phyloP scores from a whole-genome alignment of 495 filamentous ascomycete species.

The Aspergillus baeticus region DNA sequence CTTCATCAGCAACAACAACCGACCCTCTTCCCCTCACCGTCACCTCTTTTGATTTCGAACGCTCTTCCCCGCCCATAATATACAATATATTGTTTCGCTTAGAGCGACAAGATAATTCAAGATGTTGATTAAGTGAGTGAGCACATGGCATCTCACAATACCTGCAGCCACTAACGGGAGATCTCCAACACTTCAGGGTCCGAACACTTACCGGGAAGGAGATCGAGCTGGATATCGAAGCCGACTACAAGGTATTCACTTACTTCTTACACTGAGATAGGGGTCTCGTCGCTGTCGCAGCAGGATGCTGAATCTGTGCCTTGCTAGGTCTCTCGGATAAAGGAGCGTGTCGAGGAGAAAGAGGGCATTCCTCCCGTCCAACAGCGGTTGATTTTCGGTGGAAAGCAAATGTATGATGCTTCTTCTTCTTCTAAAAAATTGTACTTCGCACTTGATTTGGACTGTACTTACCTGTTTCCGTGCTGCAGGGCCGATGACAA shows the following conservation, averaged over 20 bases:
- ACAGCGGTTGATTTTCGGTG: constrained; percentile 92
- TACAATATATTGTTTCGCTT: background rate
- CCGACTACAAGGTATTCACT: constrained; percentile 74
- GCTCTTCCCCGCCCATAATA: background rate
- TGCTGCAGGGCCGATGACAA: constrained; percentile 81
- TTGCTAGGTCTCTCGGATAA: constrained; percentile 81
- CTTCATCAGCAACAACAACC: constrained; percentile 10
- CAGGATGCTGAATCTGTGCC: background rate
- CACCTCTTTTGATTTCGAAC: constrained; percentile 3
- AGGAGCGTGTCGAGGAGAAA: constrained; percentile 98
- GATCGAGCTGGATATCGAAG: constrained; percentile 96
- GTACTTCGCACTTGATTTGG: background rate
- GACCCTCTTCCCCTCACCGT: constrained; percentile 22
- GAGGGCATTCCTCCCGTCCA: constrained; percentile 98
- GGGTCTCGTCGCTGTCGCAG: no score
- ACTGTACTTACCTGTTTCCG: constrained; percentile 7
- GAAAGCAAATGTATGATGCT: constrained; percentile 86
- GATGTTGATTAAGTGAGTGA: constrained; percentile 51
- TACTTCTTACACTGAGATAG: background rate
- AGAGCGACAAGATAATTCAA: constrained; percentile 17
- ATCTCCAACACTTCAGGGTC: constrained; percentile 59
- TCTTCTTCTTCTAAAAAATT: background rate
- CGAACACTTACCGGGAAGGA: constrained; percentile 97
- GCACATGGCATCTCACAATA: background rate
- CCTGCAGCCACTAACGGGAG: constrained; percentile 9